These are phyloP conservation scores for Candida mattraensis DNA, from an alignment of 805 yeast species.

Conservation along the genomic window DNA sequence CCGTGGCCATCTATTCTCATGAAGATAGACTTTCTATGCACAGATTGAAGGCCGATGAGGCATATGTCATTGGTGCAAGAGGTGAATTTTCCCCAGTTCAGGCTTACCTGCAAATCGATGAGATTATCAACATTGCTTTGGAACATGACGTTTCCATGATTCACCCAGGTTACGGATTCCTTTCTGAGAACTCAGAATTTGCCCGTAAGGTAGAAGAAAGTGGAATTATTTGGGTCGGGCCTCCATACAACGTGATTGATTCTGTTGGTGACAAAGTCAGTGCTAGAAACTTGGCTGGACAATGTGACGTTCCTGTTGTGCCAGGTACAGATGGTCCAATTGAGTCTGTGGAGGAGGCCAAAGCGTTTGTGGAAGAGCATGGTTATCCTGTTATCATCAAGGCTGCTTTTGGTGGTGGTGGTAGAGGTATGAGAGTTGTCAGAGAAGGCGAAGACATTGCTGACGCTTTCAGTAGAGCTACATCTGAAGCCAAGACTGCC, in stretches of 20 bases:
- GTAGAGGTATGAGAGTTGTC: conserved; percentile 99
- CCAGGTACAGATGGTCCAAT: conserved; percentile 99
- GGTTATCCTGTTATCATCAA: conserved; percentile 97
- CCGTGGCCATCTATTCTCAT: conserved; percentile 95
- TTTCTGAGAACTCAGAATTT: conserved; percentile 63
- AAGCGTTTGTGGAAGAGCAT: conserved; percentile 72
- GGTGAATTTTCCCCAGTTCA: conserved; percentile 94
- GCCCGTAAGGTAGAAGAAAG: conserved; percentile 87
- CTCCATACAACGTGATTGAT: conserved; percentile 83
- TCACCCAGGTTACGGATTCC: conserved; percentile 82
- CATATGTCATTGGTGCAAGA: conserved; percentile 84
- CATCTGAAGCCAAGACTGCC: conserved; percentile 92
- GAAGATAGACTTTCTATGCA: conserved; percentile 96
- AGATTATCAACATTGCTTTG: conserved; percentile 82
- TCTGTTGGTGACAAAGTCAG: conserved; percentile 96
- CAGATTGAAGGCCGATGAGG: conserved; percentile 90
- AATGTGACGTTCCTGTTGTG: conserved; percentile 84
- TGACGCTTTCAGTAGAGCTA: conserved; percentile 92
- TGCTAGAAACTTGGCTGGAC: conserved; percentile 84
- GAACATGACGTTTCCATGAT: conserved; percentile 79
- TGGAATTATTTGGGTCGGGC: conserved; percentile 97
- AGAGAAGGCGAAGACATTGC: conserved; percentile 90
- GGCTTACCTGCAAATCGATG: conserved; percentile 94
- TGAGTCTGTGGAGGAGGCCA: conserved; percentile 74
- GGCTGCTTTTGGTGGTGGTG: conserved; percentile 99